Evolutionary conservation across 108 stramenopile genomes (phyloP), one percentile per base, ranked within the genome.

Genomic region (Nitzschia putrida): DNA sequence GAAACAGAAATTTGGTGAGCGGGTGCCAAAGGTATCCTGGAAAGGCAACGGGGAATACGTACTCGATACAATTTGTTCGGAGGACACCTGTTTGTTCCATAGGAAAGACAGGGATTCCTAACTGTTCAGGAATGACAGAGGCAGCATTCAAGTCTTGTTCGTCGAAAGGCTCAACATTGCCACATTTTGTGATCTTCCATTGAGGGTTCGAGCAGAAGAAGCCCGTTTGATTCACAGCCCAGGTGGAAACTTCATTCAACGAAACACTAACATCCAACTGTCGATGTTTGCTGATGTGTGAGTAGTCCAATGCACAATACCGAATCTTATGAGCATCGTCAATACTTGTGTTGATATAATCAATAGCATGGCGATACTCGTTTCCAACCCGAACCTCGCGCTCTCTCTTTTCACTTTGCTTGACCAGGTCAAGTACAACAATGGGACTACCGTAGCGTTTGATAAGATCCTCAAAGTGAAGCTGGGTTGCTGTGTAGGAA

Each of bases 41-140:
- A 42, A 57, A 56, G 12, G 4, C 39, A 24, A 40, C 1, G 39
- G 43, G 16, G 54, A 12, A 21, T 56, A 94, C 87, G 83, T 70
- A 88, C 87, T 99, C 99, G 63, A 99, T 97, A 72, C 99, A 99
- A 75, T 99, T 99, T 0, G 97, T 98, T 57, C 99, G 81, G 18
- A 98, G 76, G 45, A 99, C 95, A 16, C 99, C 99, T 13, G 80
- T 78, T 69, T 99, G 97, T 74, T 95, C 94, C 94, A 95, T 88
- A 14, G 94, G 87, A 67, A 93, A 91, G n/a, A 88, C 83, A 18
- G 88, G 87, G 26, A 91, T 75, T 20, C 91, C 94, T n/a, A 95
- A 61, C 29, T 87, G 66, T 25, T 85, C 57, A 6, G 83, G 64
- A 11, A 89, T 66, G 40, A 72, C 57, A 50, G 70, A 47, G 38